Percentiles rank a stretch among this genome's conserved stretches.
Evolutionary conservation across 345 rosid species (phyloP).

Genomic region (Populus simonii): DNA sequence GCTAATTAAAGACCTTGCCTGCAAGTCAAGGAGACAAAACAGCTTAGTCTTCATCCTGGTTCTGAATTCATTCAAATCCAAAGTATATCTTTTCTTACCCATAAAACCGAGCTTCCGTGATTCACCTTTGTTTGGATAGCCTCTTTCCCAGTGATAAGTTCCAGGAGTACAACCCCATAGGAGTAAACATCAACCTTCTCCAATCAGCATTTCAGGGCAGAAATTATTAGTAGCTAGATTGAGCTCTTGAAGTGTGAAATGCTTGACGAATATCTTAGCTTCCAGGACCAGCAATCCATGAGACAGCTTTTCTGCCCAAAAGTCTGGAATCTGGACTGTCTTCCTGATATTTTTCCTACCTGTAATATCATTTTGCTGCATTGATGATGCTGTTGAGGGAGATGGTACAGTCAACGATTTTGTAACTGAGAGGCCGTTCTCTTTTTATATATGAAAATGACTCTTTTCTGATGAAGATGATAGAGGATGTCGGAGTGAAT

Average conservation of each 20-base stretch:
- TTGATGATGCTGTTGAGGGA: slow-evolving; percentile 13
- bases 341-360: slow-evolving; percentile 1
- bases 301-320: too few species aligned
- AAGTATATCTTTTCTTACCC: slow-evolving; percentile 26
- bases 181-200: slow-evolving; percentile 47
- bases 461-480: slow-evolving; percentile 6
- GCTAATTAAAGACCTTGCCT: slow-evolving; percentile 34
- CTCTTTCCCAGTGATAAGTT: slow-evolving; percentile 42
- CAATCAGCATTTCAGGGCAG: too few species aligned
- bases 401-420: slow-evolving; percentile 24
- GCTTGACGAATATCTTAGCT: too few species aligned
- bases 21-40: slow-evolving; percentile 13
- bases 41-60: too few species aligned
- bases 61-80: not conserved
- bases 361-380: not conserved
- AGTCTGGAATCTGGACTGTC: not conserved
- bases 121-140: slow-evolving; percentile 28
- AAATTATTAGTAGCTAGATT: too few species aligned
- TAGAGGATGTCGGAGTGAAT: slow-evolving; percentile 2
- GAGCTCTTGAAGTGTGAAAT: too few species aligned
- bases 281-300: too few species aligned
- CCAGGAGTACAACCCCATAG: slow-evolving; percentile 48
- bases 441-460: not conserved
- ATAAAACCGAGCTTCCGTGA: slow-evolving; percentile 38
- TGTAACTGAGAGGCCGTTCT: slow-evolving; percentile 13